phyloP scores from a whole-genome alignment of 257 asterid genomes.

The Anisodus acutangulus region DNA sequence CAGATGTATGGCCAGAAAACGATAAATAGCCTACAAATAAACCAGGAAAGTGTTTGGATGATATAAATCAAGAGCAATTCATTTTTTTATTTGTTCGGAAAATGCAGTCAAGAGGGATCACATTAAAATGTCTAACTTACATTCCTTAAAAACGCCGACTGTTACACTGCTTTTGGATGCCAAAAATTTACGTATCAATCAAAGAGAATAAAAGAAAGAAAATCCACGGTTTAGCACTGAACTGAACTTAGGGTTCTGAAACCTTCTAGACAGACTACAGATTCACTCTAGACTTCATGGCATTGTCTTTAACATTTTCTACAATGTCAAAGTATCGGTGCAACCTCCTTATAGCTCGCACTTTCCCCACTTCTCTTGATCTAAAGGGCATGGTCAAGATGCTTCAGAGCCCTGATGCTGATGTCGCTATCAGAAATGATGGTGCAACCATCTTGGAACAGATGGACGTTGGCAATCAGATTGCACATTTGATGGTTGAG shows the following conservation, averaged over 20 bases:
- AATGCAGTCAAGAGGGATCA: constrained; percentile 19
- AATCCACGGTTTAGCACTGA: neutral
- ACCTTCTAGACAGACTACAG: constrained; percentile 22
- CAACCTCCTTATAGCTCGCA: constrained; percentile 57
- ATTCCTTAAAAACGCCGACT: neutral
- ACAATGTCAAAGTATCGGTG: neutral
- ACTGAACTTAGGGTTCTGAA: constrained; percentile 28
- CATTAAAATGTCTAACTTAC: neutral
- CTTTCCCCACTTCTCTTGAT: constrained; percentile 78
- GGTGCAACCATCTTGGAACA: constrained; percentile 93
- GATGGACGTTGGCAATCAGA: constrained; percentile 94
- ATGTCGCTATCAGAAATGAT: constrained; percentile 80
- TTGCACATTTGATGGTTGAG: constrained; percentile 91
- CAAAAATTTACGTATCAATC: neutral
- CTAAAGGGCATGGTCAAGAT: constrained; percentile 96
- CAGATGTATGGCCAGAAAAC: constrained; percentile 52
- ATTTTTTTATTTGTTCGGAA: constrained; percentile 21
- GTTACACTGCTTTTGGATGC: constrained; percentile 22
- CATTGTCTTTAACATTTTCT: neutral
- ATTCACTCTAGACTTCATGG: neutral
- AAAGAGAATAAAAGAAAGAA: neutral
- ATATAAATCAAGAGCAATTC: neutral
- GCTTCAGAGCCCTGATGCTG: constrained; percentile 93
- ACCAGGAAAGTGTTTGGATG: constrained; percentile 24
- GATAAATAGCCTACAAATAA: constrained; percentile 61